These are phyloP conservation scores for Chrysochromulina parva DNA, from an alignment of 78 protist genomes.

Conservation along the genomic window DNA sequence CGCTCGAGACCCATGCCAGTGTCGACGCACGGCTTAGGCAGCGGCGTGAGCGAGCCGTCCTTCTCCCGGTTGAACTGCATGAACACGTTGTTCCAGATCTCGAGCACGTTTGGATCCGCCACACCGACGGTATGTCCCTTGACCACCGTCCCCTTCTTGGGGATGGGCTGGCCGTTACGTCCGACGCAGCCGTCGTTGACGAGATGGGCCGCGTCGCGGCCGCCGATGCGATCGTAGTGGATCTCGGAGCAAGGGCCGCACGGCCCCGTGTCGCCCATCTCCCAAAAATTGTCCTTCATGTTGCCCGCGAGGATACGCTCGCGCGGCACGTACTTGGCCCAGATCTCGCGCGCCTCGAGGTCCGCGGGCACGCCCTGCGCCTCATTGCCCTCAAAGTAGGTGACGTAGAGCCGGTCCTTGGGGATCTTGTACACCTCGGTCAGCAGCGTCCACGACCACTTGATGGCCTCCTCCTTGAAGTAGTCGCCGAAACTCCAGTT, in stretches of 20 bases:
- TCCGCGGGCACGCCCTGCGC: not conserved
- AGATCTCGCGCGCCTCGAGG: slow-evolving; percentile 66
- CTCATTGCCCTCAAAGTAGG: not conserved
- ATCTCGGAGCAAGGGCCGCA: slow-evolving; percentile 99
- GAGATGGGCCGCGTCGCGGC: slow-evolving; percentile 37
- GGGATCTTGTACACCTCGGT: slow-evolving; percentile 40
- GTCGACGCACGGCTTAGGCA: slow-evolving; percentile 93
- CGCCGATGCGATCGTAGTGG: slow-evolving; percentile 94
- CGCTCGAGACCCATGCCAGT: slow-evolving; percentile 56
- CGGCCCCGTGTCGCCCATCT: slow-evolving; percentile 76
- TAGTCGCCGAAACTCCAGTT: slow-evolving; percentile 92
- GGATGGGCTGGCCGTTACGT: too few species aligned
- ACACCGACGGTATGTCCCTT: too few species aligned
- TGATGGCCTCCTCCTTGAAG: slow-evolving; percentile 94
- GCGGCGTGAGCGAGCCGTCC: slow-evolving; percentile 55
- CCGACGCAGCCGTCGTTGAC: too few species aligned
- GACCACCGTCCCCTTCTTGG: too few species aligned
- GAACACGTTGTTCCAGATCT: slow-evolving; percentile 98
- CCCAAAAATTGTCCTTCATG: slow-evolving; percentile 73
- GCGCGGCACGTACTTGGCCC: slow-evolving; percentile 83
- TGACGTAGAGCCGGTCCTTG: not conserved
- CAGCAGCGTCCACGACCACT: slow-evolving; percentile 92
- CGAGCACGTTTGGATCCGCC: slow-evolving; percentile 91
- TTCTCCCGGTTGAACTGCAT: slow-evolving; percentile 86
- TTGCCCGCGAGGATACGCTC: slow-evolving; percentile 78